Evolutionary conservation across 768 basidiomycete genomes (phyloP), one percentile per base, ranked within the genome.

Genomic region (Auricularia cornea): DNA sequence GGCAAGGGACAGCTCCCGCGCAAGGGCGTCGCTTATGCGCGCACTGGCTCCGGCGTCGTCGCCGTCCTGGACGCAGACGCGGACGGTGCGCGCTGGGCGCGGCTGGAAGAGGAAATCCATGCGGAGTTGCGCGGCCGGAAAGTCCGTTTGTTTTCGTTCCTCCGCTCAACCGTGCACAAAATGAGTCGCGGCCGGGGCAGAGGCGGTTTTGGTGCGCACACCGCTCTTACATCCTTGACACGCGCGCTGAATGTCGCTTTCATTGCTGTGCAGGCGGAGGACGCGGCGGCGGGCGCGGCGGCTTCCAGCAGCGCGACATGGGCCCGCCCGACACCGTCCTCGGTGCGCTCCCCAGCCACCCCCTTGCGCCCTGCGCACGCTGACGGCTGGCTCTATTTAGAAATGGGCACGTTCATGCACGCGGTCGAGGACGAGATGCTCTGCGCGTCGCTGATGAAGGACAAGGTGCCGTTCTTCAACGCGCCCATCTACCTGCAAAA

Each of bases 351-450:
- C 23, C 56, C 5, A 40, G 26, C 32, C 31, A n/a, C 18, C 8
- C 32, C 29, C 18, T 26, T 14, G 52, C 31, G 23, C 44, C n/a
- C n/a, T 38, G 20, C 3, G 2, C 48, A 44, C 29, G 30, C 26
- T 48, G 40, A 23, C 35, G 16, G 2, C 10, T 14, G 14, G 26
- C 20, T 56, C 29, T n/a, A n/a, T n/a, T 12, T 69, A 97, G 95
- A 97, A 79, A 87, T 96, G 79, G 94, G 95, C 63, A 78, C 88
- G 1, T 97, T 98, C 73, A 72, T 94, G 33, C 97, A 98, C 73
- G 90, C 95, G 16, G 96, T 98, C 44, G 96, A 99, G 77, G 93
- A 92, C 64, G 95, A 99, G 73, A 98, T 99, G 96, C 82, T 99
- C 60, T 99, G 97, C 74, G 81, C 87, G 6, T 93, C 94, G 3